Conservation (phyloP, 345 rosid species). For the Linum lewisii region DNA sequence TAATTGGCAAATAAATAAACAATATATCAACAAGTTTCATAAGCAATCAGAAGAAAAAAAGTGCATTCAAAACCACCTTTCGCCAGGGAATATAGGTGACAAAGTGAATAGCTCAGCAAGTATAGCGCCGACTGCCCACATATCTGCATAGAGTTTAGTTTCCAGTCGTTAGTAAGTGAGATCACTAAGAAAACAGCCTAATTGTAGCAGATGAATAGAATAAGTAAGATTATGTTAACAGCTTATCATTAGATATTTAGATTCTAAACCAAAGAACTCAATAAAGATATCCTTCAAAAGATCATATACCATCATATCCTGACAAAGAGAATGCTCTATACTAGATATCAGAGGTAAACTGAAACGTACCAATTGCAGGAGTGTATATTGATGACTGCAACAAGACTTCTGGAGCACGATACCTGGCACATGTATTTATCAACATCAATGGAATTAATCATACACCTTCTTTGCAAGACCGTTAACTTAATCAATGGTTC, state of each 20-base stretch:
- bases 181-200: not conserved
- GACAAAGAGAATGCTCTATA: not conserved
- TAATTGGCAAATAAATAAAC: not conserved
- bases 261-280: not conserved
- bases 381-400: constrained; percentile 72
- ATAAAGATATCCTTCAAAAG: not conserved
- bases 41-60: not conserved
- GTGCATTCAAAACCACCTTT: constrained; percentile 44
- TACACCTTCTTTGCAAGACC: not conserved
- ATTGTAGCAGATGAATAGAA: not conserved
- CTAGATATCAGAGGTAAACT: not conserved
- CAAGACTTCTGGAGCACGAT: constrained; percentile 94
- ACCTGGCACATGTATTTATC: constrained; percentile 36
- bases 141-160: constrained; percentile 39
- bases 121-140: constrained; percentile 99
- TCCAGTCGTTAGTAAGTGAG: constrained; percentile 14
- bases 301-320: too few species aligned
- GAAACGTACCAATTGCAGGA: constrained; percentile 72
- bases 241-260: not conserved
- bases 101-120: constrained; percentile 82
- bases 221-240: not conserved
- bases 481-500: not conserved
- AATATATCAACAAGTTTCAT: not conserved
- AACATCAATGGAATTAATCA: not conserved
- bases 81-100: constrained; percentile 90